Evolutionary conservation across 352 stramenopile species (phyloP).

Genomic region (Globisporangium radiosum): DNA sequence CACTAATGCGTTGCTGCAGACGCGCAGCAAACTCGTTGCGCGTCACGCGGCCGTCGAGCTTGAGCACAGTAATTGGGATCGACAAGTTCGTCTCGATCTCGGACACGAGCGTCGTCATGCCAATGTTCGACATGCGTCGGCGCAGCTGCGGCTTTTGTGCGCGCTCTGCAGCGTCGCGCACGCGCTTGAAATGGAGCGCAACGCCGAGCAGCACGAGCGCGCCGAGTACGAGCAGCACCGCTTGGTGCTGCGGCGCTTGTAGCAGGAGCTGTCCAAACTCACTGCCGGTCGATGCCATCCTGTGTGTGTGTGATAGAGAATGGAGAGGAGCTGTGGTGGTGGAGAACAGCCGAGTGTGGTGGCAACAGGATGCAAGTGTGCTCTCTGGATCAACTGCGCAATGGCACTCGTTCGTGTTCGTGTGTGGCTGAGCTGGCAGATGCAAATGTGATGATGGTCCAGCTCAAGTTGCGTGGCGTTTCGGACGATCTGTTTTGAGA

Average conservation of each 20-base stretch:
- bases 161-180: background rate
- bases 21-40: constrained; percentile 38
- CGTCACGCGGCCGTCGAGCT: constrained; percentile 40
- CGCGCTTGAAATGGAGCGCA: constrained; percentile 8
- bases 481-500: too few relatives aligned
- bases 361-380: too few relatives aligned
- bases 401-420: too few relatives aligned
- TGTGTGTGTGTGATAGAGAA: background rate
- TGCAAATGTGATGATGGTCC: too few relatives aligned
- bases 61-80: constrained; percentile 63
- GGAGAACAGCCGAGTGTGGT: too few relatives aligned
- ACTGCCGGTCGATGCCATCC: constrained; percentile 1
- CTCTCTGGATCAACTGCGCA: too few relatives aligned
- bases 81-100: constrained; percentile 74
- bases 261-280: constrained; percentile 12
- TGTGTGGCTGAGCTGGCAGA: background rate
- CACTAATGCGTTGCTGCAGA: constrained; percentile 38
- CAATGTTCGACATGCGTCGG: constrained; percentile 67
- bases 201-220: constrained; percentile 13
- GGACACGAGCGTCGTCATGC: constrained; percentile 59
- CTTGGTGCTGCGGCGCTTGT: constrained; percentile 11
- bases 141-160: constrained; percentile 22
- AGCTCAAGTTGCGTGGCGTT: too few relatives aligned
- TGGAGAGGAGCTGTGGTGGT: background rate
- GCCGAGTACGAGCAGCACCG: constrained; percentile 14